These are phyloP conservation scores for Ogataea neopini DNA, from an alignment of 805 yeast genomes.

Conservation along the genomic window DNA sequence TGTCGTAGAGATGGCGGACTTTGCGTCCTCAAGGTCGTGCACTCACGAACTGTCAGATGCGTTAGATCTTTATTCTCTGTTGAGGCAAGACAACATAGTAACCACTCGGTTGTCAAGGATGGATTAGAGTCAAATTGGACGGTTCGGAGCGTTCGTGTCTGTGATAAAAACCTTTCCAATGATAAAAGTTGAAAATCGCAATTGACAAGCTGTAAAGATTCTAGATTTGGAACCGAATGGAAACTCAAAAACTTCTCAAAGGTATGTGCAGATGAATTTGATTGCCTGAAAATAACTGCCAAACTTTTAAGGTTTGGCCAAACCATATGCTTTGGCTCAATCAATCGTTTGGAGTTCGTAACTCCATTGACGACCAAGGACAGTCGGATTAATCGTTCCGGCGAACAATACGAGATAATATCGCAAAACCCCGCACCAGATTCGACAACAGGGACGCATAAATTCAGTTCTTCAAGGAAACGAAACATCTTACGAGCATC, in stretches of 20 bases:
- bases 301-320: constrained; percentile 6
- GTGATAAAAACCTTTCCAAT: constrained; percentile 4
- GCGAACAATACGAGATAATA: constrained; percentile 11
- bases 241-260: constrained; percentile 5
- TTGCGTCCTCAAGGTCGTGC: constrained; percentile 6
- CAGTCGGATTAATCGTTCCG: constrained; percentile 11
- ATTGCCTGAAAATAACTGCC: constrained; percentile 7
- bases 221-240: constrained; percentile 5
- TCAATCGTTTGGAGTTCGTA: neutral
- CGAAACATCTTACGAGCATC: constrained; percentile 16
- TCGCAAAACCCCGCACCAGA: constrained; percentile 20
- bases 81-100: constrained; percentile 7
- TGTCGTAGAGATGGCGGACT: constrained; percentile 6
- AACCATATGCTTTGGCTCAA: neutral
- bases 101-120: constrained; percentile 6
- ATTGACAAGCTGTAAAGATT: constrained; percentile 12
- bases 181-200: constrained; percentile 8
- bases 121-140: constrained; percentile 13
- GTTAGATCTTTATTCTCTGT: neutral
- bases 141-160: constrained; percentile 2
- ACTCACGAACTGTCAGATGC: constrained; percentile 13
- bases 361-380: constrained; percentile 11
- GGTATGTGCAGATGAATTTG: neutral
- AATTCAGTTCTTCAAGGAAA: constrained; percentile 12
- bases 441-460: constrained; percentile 19